Evolutionary conservation across 805 yeast genomes (phyloP).

Genomic region (Nematodospora valgi): DNA sequence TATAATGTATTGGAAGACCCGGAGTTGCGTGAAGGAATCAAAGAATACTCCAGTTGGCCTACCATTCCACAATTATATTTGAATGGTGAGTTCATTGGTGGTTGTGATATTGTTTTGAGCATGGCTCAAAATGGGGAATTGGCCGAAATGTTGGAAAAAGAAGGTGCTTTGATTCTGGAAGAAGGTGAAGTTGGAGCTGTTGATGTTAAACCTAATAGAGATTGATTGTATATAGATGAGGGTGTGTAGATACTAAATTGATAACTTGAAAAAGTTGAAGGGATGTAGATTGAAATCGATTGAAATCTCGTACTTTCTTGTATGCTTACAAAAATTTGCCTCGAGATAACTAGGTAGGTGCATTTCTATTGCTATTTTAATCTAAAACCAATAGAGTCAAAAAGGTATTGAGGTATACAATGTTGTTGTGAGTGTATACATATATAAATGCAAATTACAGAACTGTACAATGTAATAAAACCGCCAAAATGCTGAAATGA

Average conservation of each 20-base stretch:
- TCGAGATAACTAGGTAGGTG: too few relatives aligned
- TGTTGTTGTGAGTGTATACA: too few relatives aligned
- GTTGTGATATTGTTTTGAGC: conserved; percentile 89
- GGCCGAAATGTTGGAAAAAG: conserved; percentile 75
- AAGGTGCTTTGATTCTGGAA: conserved; percentile 76
- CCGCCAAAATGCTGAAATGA: too few relatives aligned
- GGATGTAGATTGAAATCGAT: too few relatives aligned
- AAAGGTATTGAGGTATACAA: too few relatives aligned
- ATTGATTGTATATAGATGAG: background rate
- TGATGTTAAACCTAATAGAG: conserved; percentile 30
- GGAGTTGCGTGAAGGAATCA: conserved; percentile 91
- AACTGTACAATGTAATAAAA: too few relatives aligned
- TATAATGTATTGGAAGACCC: conserved; percentile 93
- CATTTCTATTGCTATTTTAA: too few relatives aligned
- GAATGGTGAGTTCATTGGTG: conserved; percentile 89
- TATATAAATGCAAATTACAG: too few relatives aligned
- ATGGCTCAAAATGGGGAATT: conserved; percentile 94
- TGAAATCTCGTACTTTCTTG: too few relatives aligned
- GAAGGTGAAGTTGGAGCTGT: conserved; percentile 36
- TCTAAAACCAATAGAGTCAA: too few relatives aligned
- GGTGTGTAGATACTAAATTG: background rate
- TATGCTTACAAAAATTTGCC: too few relatives aligned
- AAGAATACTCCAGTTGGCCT: conserved; percentile 97
- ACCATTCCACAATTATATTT: conserved; percentile 96
- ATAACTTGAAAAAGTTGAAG: too few relatives aligned